phyloP scores from a whole-genome alignment of 2,329 filamentous ascomycete species.

The Malbranchea cinnamomea region DNA sequence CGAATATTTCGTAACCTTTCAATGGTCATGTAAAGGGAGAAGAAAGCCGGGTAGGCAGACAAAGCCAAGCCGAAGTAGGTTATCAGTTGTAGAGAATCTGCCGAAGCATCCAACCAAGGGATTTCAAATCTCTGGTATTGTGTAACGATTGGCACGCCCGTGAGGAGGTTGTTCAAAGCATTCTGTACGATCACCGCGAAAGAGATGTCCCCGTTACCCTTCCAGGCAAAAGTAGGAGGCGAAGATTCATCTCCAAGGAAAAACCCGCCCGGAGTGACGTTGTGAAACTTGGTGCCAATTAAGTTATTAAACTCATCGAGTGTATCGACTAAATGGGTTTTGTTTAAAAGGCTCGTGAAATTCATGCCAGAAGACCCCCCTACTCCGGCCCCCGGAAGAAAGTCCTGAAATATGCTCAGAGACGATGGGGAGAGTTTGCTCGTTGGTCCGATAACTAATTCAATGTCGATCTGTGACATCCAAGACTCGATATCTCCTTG shows the following conservation, averaged over 20 bases:
- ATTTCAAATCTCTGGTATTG: slow-evolving; percentile 62
- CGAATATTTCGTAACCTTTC: slow-evolving; percentile 68
- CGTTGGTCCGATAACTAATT: slow-evolving; percentile 24
- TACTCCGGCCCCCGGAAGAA: slow-evolving; percentile 8
- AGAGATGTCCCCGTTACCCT: slow-evolving; percentile 44
- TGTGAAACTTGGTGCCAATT: slow-evolving; percentile 47
- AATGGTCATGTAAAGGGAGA: slow-evolving; percentile 74
- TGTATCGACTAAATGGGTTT: slow-evolving; percentile 36
- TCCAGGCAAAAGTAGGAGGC: slow-evolving; percentile 55
- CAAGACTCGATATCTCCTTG: slow-evolving; percentile 12
- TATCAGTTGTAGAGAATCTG: slow-evolving; percentile 62
- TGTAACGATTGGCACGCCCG: slow-evolving; percentile 53
- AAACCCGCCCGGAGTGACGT: slow-evolving; percentile 63
- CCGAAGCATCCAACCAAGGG: slow-evolving; percentile 53
- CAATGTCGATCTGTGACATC: slow-evolving; percentile 16
- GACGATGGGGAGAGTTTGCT: slow-evolving; percentile 15
- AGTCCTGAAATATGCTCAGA: slow-evolving; percentile 14
- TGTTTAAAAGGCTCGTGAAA: slow-evolving; percentile 3
- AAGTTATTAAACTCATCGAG: slow-evolving; percentile 54
- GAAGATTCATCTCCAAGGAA: slow-evolving; percentile 52
- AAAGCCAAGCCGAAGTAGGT: slow-evolving; percentile 71
- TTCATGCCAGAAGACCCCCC: slow-evolving; percentile 3
- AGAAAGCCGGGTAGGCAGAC: slow-evolving; percentile 68
- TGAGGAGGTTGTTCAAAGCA: slow-evolving; percentile 48
- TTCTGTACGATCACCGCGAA: slow-evolving; percentile 42